Percentiles rank a stretch among this genome's conserved stretches.
phyloP scores from a whole-genome alignment of 345 rosid species.

The Hibiscus syriacus region DNA sequence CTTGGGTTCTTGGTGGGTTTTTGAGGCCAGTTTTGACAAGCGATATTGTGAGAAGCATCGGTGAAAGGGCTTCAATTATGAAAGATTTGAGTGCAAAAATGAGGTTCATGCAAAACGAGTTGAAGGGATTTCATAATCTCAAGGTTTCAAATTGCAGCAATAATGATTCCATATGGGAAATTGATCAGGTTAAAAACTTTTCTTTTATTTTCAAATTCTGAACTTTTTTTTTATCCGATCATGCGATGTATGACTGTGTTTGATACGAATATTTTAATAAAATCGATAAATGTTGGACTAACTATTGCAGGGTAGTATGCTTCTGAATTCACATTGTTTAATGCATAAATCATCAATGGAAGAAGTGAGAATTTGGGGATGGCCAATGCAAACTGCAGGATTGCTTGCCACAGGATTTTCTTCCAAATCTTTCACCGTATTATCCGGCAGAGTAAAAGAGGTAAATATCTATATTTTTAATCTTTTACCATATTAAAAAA shows the following conservation, averaged over 20 bases:
- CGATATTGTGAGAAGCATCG: constrained; percentile 37
- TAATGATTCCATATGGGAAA: constrained; percentile 47
- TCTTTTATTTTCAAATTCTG: not conserved
- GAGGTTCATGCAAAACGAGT: constrained; percentile 40
- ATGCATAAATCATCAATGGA: constrained; percentile 63
- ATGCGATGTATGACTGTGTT: too few relatives aligned
- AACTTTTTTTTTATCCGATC: too few relatives aligned
- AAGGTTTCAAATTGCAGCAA: constrained; percentile 47
- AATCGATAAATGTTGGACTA: not conserved
- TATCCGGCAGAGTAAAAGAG: constrained; percentile 83
- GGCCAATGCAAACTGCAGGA: constrained; percentile 91
- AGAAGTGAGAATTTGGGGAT: constrained; percentile 90
- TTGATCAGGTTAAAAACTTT: constrained; percentile 46
- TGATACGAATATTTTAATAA: not conserved
- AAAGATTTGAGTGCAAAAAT: constrained; percentile 34
- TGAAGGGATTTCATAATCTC: constrained; percentile 27
- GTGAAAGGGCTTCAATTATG: constrained; percentile 37
- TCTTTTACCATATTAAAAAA: too few relatives aligned
- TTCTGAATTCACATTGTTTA: constrained; percentile 54
- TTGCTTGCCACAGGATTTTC: constrained; percentile 46
- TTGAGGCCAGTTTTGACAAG: constrained; percentile 36
- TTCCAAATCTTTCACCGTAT: constrained; percentile 44
- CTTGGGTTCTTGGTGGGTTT: constrained; percentile 25
- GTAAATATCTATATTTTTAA: constrained; percentile 19
- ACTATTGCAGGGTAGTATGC: constrained; percentile 41